These are phyloP conservation scores for Danielozyma ontarioensis DNA, from an alignment of 805 yeast species.

Conservation along the genomic window DNA sequence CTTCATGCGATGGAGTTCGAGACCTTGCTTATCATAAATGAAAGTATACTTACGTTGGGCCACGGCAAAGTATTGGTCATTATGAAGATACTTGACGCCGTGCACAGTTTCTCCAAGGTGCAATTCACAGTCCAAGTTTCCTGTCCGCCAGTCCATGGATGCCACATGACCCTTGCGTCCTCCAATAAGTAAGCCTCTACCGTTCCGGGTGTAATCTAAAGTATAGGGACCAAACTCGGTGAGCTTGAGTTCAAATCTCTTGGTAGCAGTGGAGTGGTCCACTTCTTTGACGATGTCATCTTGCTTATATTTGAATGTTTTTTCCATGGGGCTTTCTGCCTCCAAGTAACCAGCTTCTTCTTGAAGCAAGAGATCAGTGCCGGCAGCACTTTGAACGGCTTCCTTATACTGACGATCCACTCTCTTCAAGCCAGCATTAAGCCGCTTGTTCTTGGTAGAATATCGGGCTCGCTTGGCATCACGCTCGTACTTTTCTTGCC, in stretches of 20 bases:
- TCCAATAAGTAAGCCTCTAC: conserved; percentile 76
- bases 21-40: conserved; percentile 86
- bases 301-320: conserved; percentile 80
- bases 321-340: conserved; percentile 88
- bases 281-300: conserved; percentile 71
- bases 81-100: conserved; percentile 86
- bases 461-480: conserved; percentile 2
- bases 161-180: conserved; percentile 96
- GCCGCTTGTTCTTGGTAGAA: conserved; percentile 50
- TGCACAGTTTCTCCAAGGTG: conserved; percentile 84
- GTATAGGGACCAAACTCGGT: conserved; percentile 83
- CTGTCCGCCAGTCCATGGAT: conserved; percentile 91
- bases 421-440: conserved; percentile 61
- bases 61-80: conserved; percentile 90
- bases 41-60: conserved; percentile 95
- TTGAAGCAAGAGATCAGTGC: conserved; percentile 77
- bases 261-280: conserved; percentile 69
- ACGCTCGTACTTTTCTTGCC: neutral
- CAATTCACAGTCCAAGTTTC: conserved; percentile 74
- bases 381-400: conserved; percentile 79
- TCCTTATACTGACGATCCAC: conserved; percentile 69
- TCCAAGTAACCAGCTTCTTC: conserved; percentile 86
- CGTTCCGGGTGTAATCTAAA: conserved; percentile 79
- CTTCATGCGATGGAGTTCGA: conserved; percentile 85
- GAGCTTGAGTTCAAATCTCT: conserved; percentile 68